phyloP scores from a whole-genome alignment of 805 yeast species.

The Priceomyces castillae region DNA sequence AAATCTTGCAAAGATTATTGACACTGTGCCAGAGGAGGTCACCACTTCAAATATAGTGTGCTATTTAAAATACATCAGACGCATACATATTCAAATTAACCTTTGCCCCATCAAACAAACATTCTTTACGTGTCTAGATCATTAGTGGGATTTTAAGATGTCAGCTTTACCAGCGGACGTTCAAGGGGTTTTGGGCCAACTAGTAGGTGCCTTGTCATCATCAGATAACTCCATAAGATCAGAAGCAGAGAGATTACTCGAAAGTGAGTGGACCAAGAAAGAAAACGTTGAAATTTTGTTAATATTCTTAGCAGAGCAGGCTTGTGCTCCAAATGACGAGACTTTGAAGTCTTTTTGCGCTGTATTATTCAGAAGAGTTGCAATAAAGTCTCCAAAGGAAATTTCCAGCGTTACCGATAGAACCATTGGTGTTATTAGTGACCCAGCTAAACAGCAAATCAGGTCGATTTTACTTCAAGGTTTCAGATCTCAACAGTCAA shows the following conservation, averaged over 20 bases:
- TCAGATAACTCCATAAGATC: slow-evolving; percentile 74
- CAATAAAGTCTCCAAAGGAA: slow-evolving; percentile 72
- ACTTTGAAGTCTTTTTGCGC: slow-evolving; percentile 72
- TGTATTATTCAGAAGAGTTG: slow-evolving; percentile 83
- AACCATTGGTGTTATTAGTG: slow-evolving; percentile 68
- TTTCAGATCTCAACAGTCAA: slow-evolving; percentile 64
- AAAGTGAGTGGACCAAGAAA: slow-evolving; percentile 69
- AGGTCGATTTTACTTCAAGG: slow-evolving; percentile 70
- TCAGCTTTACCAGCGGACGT: slow-evolving; percentile 60
- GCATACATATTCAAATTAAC: no score
- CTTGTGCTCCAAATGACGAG: slow-evolving; percentile 60
- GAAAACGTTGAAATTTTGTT: slow-evolving; percentile 69
- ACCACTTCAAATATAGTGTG: neutral
- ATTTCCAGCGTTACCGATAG: slow-evolving; percentile 67
- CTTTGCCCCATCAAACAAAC: neutral
- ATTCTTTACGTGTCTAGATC: neutral
- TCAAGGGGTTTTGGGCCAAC: slow-evolving; percentile 49
- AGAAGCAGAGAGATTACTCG: slow-evolving; percentile 71
- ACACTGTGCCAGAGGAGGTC: neutral
- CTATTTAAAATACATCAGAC: no score
- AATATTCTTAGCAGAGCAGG: slow-evolving; percentile 77
- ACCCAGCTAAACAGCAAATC: slow-evolving; percentile 58
- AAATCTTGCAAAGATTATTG: neutral
- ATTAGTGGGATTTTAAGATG: slow-evolving; percentile 20
- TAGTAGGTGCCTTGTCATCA: slow-evolving; percentile 69